phyloP scores from a whole-genome alignment of 192 early-diverging fungal species.

The Coemansia reversa region DNA sequence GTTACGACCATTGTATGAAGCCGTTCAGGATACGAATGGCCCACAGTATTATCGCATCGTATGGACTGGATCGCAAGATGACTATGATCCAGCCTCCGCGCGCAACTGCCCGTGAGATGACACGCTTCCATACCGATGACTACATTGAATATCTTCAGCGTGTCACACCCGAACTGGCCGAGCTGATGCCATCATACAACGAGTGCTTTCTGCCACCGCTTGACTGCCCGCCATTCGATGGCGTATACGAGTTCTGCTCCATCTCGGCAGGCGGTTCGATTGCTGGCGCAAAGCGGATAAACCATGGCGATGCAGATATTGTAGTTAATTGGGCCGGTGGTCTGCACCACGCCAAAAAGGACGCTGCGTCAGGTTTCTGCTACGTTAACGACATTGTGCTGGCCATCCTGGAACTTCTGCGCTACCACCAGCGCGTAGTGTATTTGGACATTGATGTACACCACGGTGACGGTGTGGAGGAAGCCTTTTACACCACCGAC shows the following conservation, averaged over 20 bases:
- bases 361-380: conserved; percentile 93
- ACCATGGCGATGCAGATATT: conserved; percentile 78
- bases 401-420: conserved; percentile 83
- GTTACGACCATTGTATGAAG: conserved; percentile 95
- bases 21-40: conserved; percentile 94
- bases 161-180: conserved; percentile 73
- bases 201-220: conserved; percentile 78
- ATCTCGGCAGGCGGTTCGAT: conserved; percentile 92
- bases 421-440: conserved; percentile 83
- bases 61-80: conserved; percentile 93
- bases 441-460: conserved; percentile 99
- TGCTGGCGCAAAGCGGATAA: conserved; percentile 84
- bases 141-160: conserved; percentile 85
- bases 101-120: conserved; percentile 86
- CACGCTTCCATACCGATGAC: conserved; percentile 90
- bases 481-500: conserved; percentile 97
- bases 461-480: conserved; percentile 97
- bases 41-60: conserved; percentile 88
- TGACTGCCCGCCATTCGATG: conserved; percentile 97
- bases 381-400: conserved; percentile 98
- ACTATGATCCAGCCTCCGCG: conserved; percentile 72
- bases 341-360: conserved; percentile 95
- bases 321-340: conserved; percentile 97
- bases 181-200: conserved; percentile 60
- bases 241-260: conserved; percentile 90